Conservation (phyloP, 148 eudicot species). For the Camellia lanceoleosa region DNA sequence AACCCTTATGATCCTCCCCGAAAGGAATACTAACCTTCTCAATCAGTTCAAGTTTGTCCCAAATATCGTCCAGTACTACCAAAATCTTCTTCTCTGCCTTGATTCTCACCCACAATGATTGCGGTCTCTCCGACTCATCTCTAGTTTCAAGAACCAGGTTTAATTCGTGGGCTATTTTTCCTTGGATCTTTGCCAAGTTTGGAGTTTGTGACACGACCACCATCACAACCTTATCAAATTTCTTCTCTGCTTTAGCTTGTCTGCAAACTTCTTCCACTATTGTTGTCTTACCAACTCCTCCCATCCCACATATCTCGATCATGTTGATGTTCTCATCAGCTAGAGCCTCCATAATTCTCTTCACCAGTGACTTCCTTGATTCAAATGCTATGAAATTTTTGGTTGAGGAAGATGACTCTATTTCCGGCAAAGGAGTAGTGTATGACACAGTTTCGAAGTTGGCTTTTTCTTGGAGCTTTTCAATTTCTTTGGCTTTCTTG, state of each 20-base stretch:
- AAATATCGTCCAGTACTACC: slow-evolving; percentile 43
- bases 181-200: slow-evolving; percentile 30
- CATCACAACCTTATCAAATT: slow-evolving; percentile 45
- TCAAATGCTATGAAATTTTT: slow-evolving; percentile 15
- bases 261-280: slow-evolving; percentile 8
- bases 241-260: not conserved
- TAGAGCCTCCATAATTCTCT: slow-evolving; percentile 20
- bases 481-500: not conserved
- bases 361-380: slow-evolving; percentile 25
- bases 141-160: slow-evolving; percentile 27
- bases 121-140: slow-evolving; percentile 18
- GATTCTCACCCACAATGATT: slow-evolving; percentile 29
- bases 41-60: slow-evolving; percentile 33
- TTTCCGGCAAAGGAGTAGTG: not conserved
- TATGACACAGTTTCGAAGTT: not conserved
- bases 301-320: slow-evolving; percentile 24
- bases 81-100: slow-evolving; percentile 25
- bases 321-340: not conserved
- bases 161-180: slow-evolving; percentile 33
- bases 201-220: slow-evolving; percentile 37
- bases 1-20: slow-evolving; percentile 23
- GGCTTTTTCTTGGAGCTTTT: not conserved
- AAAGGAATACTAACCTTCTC: slow-evolving; percentile 27
- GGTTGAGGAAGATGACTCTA: not conserved
- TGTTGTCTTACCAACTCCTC: slow-evolving; percentile 21